A percentile compares a stretch with the other conserved stretches of the same genome.
phyloP scores from a whole-genome alignment of 139 green algal species.

The Bryopsis sp. region DNA sequence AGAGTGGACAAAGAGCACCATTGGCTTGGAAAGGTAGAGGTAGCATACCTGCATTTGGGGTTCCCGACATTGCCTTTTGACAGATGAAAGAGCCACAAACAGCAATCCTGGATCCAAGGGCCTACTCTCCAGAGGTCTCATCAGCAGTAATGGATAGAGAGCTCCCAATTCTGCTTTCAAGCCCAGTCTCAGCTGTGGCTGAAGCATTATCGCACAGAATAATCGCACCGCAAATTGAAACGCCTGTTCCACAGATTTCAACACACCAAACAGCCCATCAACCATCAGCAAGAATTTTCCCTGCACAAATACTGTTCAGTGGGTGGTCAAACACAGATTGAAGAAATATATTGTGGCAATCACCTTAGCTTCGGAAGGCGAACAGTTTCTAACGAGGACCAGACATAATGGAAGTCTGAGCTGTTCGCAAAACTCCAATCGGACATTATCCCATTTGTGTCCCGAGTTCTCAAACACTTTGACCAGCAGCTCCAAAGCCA shows the following conservation, averaged over 20 bases:
- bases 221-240: conserved; percentile 44
- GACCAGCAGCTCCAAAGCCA: conserved; percentile 90
- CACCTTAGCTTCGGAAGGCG: conserved; percentile 29
- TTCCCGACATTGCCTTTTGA: conserved; percentile 39
- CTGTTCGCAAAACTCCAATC: conserved; percentile 55
- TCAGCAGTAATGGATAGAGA: conserved; percentile 79
- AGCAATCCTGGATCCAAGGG: conserved; percentile 21
- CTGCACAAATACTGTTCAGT: too few relatives aligned
- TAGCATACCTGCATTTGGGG: conserved; percentile 39
- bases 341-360: neutral
- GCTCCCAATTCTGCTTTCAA: conserved; percentile 78
- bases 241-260: neutral
- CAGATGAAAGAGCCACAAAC: conserved; percentile 29
- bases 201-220: conserved; percentile 38
- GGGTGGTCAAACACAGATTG: neutral
- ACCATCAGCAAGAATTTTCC: too few relatives aligned
- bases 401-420: conserved; percentile 74
- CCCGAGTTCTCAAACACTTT: conserved; percentile 53
- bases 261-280: too few relatives aligned
- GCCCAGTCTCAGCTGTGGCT: conserved; percentile 38
- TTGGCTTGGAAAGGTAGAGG: too few relatives aligned
- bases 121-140: conserved; percentile 60
- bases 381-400: conserved; percentile 70
- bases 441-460: conserved; percentile 57
- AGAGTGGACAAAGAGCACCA: too few relatives aligned